phyloP scores from a whole-genome alignment of 2,329 filamentous ascomycete genomes.

The Xylariomycetidae sp. region DNA sequence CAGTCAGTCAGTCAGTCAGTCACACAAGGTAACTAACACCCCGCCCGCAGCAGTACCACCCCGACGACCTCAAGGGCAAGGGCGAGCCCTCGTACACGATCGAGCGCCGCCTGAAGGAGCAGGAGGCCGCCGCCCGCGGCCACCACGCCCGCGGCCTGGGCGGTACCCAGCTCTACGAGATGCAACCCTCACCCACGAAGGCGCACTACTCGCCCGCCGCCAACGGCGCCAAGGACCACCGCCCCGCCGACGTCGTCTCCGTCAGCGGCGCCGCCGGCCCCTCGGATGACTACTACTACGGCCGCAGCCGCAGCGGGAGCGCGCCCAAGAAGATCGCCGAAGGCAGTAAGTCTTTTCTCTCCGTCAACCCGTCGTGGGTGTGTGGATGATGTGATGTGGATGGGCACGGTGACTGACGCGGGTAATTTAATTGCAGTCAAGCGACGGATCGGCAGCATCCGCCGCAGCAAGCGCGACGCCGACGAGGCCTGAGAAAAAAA shows the following conservation, averaged over 20 bases:
- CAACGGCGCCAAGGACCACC: not conserved
- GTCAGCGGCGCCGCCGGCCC: not conserved
- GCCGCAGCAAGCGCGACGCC: too few relatives aligned
- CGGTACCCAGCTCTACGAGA: slow-evolving; percentile 36
- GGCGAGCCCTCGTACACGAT: slow-evolving; percentile 69
- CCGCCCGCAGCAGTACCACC: slow-evolving; percentile 56
- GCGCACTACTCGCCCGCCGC: not conserved
- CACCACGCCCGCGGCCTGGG: slow-evolving; percentile 12
- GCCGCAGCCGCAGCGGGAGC: too few relatives aligned
- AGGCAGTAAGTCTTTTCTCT: too few relatives aligned
- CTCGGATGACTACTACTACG: too few relatives aligned
- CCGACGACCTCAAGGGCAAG: slow-evolving; percentile 76
- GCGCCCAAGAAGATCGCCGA: too few relatives aligned
- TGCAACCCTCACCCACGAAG: slow-evolving; percentile 27
- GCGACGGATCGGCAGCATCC: too few relatives aligned
- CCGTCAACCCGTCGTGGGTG: too few relatives aligned
- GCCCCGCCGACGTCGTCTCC: not conserved
- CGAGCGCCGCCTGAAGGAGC: slow-evolving; percentile 60
- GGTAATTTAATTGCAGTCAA: too few relatives aligned
- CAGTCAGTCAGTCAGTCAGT: not conserved
- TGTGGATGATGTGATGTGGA: too few relatives aligned
- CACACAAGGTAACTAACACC: not conserved
- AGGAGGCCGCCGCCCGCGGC: slow-evolving; percentile 35
- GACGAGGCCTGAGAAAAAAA: too few relatives aligned
- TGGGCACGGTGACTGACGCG: too few relatives aligned